Conservation (phyloP, 2,329 filamentous ascomycete genomes). For the Colletotrichum salicis region DNA sequence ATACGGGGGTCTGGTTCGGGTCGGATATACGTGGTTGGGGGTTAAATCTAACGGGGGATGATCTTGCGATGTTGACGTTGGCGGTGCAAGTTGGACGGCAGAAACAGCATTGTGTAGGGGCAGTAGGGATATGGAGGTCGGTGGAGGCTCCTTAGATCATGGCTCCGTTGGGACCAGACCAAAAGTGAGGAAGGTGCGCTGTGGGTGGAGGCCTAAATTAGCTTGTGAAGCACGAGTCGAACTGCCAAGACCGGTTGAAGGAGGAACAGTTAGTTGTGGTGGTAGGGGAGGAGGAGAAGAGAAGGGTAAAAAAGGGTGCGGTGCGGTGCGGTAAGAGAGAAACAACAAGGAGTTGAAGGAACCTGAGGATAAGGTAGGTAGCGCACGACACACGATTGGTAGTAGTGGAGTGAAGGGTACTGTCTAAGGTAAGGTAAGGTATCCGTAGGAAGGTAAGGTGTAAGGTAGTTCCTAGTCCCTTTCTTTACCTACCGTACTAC, state of each 20-base stretch:
- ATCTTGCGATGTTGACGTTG: conserved; percentile 39
- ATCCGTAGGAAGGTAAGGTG: background rate
- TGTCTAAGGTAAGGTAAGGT: background rate
- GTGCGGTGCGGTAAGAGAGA: background rate
- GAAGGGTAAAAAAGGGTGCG: conserved; percentile 8
- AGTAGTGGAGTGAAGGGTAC: conserved; percentile 13
- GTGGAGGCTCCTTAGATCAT: conserved; percentile 37
- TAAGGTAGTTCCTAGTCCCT: background rate
- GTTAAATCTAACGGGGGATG: conserved; percentile 40
- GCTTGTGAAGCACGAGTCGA: conserved; percentile 30
- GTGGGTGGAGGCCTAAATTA: conserved; percentile 20
- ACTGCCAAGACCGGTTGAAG: conserved; percentile 30
- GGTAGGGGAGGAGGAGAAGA: background rate
- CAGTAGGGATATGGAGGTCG: conserved; percentile 12
- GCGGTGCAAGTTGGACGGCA: conserved; percentile 37
- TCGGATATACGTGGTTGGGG: background rate
- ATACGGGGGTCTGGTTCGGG: background rate
- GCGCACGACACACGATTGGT: conserved; percentile 15
- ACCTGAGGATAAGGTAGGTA: conserved; percentile 1
- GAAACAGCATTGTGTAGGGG: conserved; percentile 42
- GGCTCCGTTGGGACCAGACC: conserved; percentile 31
- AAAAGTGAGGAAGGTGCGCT: conserved; percentile 20
- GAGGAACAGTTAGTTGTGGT: background rate
- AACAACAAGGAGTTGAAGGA: conserved; percentile 14
- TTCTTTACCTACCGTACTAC: background rate